A percentile compares a stretch with the other conserved stretches of the same genome.
Evolutionary conservation across 2,329 filamentous ascomycete species (phyloP).

Genomic region (Ascochyta koolunga): DNA sequence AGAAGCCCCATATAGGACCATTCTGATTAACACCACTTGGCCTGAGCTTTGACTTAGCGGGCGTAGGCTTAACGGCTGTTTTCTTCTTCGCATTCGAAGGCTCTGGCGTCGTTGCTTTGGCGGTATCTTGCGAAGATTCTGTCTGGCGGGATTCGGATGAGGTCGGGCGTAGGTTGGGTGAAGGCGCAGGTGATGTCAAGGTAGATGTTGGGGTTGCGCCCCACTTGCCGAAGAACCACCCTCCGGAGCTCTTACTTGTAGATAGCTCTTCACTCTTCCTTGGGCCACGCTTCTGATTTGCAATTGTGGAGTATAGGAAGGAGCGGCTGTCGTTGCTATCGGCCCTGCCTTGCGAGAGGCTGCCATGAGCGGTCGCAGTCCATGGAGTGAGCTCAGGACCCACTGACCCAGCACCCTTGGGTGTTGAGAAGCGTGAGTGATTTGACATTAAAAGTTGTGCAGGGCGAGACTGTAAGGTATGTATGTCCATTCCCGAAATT

Average conservation of each 20-base stretch:
- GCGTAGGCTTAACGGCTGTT: conserved; percentile 1
- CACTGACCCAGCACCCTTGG: conserved; percentile 52
- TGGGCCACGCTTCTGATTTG: conserved; percentile 33
- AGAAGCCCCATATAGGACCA: conserved; percentile 49
- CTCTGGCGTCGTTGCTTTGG: conserved; percentile 2
- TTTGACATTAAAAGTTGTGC: conserved; percentile 70
- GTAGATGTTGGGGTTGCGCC: conserved; percentile 56
- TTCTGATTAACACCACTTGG: conserved; percentile 48
- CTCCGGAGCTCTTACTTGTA: conserved; percentile 62
- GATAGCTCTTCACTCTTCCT: conserved; percentile 23
- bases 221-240: conserved; percentile 70
- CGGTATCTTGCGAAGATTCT: conserved; percentile 21
- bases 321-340: conserved; percentile 66
- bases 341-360: conserved; percentile 55
- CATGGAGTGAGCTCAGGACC: conserved; percentile 53
- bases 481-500: conserved; percentile 85
- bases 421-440: conserved; percentile 57
- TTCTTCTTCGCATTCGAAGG: conserved; percentile 1
- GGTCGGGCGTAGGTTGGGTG: conserved; percentile 24
- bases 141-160: conserved; percentile 32
- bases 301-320: conserved; percentile 40
- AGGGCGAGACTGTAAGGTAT: conserved; percentile 76
- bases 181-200: conserved; percentile 37
- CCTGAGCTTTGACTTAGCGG: conserved; percentile 29
- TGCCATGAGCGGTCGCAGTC: conserved; percentile 56